Evolutionary conservation across 2,329 filamentous ascomycete species (phyloP), one percentile per base, ranked within the genome.

Genomic region (Leptographium flavum): DNA sequence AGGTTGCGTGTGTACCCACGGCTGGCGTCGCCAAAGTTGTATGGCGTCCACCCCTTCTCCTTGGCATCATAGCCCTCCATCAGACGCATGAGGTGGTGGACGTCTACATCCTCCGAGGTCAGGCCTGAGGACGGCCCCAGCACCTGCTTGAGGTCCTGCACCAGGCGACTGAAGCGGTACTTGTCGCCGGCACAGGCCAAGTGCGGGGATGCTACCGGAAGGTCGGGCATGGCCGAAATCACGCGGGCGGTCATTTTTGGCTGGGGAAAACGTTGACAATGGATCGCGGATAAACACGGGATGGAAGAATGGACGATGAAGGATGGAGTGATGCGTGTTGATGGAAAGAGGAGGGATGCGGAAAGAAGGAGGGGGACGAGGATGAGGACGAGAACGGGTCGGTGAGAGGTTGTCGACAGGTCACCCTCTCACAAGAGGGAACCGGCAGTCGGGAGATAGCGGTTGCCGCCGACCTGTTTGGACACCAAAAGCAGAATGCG

Each of bases 1-100:
- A 94, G 73, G 58, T 94, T 94, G 45, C 88, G 69, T 13, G 88
- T 94, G 61, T 94, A 95, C 1, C 74, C 73, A 55, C 79, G 71
- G 51, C 70, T 78, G 17, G 65, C 54, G 56, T 94, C 82, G n/a
- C 72, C 73, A 54, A 90, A 73, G 25, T 83, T 84, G 63, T 85
- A 94, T 50, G 69, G 70, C 44, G 65, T 58, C 88, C 88, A 95
- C 45, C 88, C 80, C 23, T 67, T 61, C 46, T 80, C 69, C 33
- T 76, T 65, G 39, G 83, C 86, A 42, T 71, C 60, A 62, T 95
- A 94, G 25, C 73, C 65, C 47, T 76, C 64, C 86, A 95, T 93
- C 51, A 90, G 62, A 23, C 67, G 64, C 47, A 76, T 78, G 44
- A 95, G 70, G 54, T 83, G 71, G 45, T 74, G 67, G 46, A 87